These are phyloP conservation scores for Alternaria triticina DNA, from an alignment of 2,329 filamentous ascomycete genomes.

Conservation along the genomic window DNA sequence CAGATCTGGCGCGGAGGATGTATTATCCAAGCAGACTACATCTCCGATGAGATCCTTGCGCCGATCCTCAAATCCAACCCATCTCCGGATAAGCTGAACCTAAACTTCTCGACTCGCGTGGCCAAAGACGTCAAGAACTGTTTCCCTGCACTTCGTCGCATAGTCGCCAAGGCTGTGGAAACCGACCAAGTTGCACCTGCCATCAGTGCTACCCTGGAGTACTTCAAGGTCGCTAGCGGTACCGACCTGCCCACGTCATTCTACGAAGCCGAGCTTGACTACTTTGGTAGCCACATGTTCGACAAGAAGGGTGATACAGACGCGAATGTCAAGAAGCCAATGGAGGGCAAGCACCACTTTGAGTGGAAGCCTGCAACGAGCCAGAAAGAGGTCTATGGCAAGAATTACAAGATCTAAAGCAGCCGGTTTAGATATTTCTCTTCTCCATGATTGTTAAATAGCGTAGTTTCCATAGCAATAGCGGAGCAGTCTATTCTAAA, in stretches of 20 bases:
- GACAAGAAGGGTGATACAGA: slow-evolving; percentile 62
- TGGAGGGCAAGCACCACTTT: slow-evolving; percentile 66
- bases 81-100: slow-evolving; percentile 55
- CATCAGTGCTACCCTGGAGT: slow-evolving; percentile 68
- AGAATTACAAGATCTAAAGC: slow-evolving; percentile 14
- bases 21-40: slow-evolving; percentile 72
- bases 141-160: slow-evolving; percentile 60
- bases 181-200: slow-evolving; percentile 67
- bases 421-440: neutral
- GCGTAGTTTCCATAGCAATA: neutral
- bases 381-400: slow-evolving; percentile 28
- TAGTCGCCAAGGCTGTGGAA: slow-evolving; percentile 62
- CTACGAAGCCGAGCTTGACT: slow-evolving; percentile 74
- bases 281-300: slow-evolving; percentile 72
- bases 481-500: neutral
- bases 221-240: slow-evolving; percentile 68
- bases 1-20: slow-evolving; percentile 73
- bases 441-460: neutral
- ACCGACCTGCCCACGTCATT: slow-evolving; percentile 70
- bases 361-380: slow-evolving; percentile 62
- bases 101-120: slow-evolving; percentile 52
- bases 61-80: slow-evolving; percentile 48
- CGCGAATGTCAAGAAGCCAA: slow-evolving; percentile 54
- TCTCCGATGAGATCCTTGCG: slow-evolving; percentile 64
- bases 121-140: slow-evolving; percentile 60